phyloP scores from a whole-genome alignment of 768 basidiomycete genomes.

The Strobilomyces echinocephalus region DNA sequence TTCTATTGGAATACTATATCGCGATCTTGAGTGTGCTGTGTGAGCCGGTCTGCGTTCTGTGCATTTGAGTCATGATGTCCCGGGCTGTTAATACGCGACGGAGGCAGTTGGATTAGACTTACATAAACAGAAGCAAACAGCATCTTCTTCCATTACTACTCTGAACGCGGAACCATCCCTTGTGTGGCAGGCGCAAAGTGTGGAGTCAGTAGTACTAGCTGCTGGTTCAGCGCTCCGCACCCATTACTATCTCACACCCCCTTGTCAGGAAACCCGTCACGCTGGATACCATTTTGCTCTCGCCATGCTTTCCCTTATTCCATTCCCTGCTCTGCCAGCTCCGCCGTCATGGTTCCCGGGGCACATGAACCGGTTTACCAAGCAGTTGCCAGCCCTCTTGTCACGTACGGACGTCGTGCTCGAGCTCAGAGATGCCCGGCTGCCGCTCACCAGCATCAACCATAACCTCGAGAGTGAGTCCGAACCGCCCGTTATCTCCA shows the following conservation, averaged over 20 bases:
- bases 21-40: not conserved
- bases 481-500: not conserved
- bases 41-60: not conserved
- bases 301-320: conserved; percentile 33
- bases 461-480: conserved; percentile 75
- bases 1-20: conserved; percentile 12
- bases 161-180: not conserved
- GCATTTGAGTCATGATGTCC: not conserved
- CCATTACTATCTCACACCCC: conserved; percentile 7
- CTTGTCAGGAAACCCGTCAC: conserved; percentile 9
- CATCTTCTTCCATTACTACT: not conserved
- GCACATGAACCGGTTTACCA: conserved; percentile 88
- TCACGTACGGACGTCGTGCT: conserved; percentile 86
- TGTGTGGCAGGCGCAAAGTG: not conserved
- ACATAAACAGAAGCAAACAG: conserved; percentile 24
- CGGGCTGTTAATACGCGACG: conserved; percentile 6
- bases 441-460: conserved; percentile 94
- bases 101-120: conserved; percentile 20
- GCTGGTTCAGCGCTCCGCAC: conserved; percentile 1
- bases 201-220: not conserved
- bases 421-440: conserved; percentile 87
- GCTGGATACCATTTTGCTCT: conserved; percentile 6
- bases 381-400: conserved; percentile 70
- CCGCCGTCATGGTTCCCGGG: conserved; percentile 95
- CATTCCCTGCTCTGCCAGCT: conserved; percentile 50